Evolutionary conservation across 257 asterid species (phyloP).

Genomic region (Salvia rosmarinus): DNA sequence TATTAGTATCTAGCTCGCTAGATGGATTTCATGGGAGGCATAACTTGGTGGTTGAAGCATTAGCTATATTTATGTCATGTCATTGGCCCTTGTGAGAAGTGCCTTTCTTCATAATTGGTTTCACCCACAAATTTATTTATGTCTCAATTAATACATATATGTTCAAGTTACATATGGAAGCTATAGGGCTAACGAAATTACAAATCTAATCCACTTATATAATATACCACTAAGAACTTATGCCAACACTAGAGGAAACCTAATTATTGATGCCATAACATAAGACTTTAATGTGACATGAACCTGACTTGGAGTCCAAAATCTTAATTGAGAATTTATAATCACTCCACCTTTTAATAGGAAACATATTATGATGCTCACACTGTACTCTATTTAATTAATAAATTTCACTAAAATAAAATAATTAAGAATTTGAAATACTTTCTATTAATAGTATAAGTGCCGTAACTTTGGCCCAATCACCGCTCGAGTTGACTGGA

Average conservation of each 20-base stretch:
- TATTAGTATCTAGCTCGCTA: not conserved
- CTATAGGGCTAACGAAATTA: not conserved
- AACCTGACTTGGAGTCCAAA: not conserved
- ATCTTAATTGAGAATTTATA: not conserved
- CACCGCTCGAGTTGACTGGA: not conserved
- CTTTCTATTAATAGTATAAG: not conserved
- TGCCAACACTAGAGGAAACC: not conserved
- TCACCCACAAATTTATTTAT: not conserved
- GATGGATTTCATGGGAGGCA: slow-evolving; percentile 38
- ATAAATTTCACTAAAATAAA: not conserved
- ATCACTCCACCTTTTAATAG: not conserved
- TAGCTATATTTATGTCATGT: slow-evolving; percentile 24
- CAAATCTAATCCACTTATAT: not conserved
- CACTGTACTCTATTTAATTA: too few species aligned
- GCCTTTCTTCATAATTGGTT: slow-evolving; percentile 7
- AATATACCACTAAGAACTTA: too few species aligned
- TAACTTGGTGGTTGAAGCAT: slow-evolving; percentile 46
- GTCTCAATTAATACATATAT: not conserved
- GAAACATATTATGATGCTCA: too few species aligned
- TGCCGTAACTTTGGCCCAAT: not conserved
- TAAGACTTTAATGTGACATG: not conserved
- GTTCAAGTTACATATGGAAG: not conserved
- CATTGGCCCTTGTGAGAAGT: slow-evolving; percentile 27
- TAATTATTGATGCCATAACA: not conserved
- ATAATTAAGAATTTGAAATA: not conserved